phyloP scores from a whole-genome alignment of 2,329 filamentous ascomycete genomes.

The Verticillium klebahnii region DNA sequence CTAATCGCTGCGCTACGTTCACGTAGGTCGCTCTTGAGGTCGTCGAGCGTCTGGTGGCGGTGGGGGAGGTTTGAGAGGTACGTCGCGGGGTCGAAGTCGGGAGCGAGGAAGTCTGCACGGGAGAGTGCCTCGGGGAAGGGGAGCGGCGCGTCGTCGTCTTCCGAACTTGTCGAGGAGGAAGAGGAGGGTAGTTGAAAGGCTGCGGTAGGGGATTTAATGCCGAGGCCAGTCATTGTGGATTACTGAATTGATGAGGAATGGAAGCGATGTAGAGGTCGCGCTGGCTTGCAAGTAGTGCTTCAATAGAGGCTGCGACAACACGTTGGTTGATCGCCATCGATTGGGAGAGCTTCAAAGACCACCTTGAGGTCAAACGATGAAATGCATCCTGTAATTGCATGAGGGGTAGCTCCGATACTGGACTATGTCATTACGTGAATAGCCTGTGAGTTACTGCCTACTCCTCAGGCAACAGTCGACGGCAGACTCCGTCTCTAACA shows the following conservation, averaged over 20 bases:
- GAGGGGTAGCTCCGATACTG: no score
- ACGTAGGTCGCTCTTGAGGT: slow-evolving; percentile 81
- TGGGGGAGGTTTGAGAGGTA: slow-evolving; percentile 80
- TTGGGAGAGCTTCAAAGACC: no score
- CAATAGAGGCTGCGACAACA: slow-evolving; percentile 12
- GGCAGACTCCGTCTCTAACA: neutral
- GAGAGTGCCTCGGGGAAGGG: slow-evolving; percentile 86
- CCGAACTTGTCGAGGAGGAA: slow-evolving; percentile 28
- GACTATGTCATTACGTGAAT: no score
- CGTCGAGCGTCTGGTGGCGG: slow-evolving; percentile 93
- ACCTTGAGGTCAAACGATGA: no score
- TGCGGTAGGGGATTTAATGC: slow-evolving; percentile 8
- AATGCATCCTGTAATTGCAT: no score
- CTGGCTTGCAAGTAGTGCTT: slow-evolving; percentile 12
- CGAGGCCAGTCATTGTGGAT: slow-evolving; percentile 20
- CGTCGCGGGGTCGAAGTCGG: slow-evolving; percentile 70
- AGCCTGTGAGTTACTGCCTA: no score
- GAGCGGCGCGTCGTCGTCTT: slow-evolving; percentile 63
- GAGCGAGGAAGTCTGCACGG: slow-evolving; percentile 74
- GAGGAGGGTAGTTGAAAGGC: slow-evolving; percentile 38
- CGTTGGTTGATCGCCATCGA: no score
- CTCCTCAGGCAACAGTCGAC: neutral
- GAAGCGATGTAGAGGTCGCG: neutral
- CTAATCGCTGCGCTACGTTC: slow-evolving; percentile 75
- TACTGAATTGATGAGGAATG: no score